Evolutionary conservation across 345 rosid genomes (phyloP), one percentile per base, ranked within the genome.

Genomic region (Brassica carinata): DNA sequence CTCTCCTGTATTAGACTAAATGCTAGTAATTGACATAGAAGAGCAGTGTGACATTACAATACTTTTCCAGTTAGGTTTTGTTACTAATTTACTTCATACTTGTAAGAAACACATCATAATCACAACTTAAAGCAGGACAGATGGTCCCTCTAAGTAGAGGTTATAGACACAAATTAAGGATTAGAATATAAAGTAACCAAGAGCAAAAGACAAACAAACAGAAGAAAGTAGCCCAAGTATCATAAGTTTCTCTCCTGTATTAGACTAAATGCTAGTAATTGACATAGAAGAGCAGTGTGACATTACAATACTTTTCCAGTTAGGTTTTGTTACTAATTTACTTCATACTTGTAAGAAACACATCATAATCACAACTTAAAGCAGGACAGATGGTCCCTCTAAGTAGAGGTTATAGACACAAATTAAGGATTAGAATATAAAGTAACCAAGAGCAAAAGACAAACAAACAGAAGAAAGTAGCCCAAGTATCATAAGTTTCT

Each of bases 61-160:
- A 34, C 72, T 70, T 81, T 75, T 75, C 15, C 71, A 48, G 33
- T 45, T 19, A 19, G 38, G 8, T 10, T 59, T 48, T 73, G 18
- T 55, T 55, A 40, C 14, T 40, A 15, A 15, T 55, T 55, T 55
- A 55, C 7, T 51, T 62, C n/a, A 29, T 27, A 29, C 62, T 79
- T 34, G 11, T 33, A 64, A 51, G 55, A 64, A 62, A 79, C 73
- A 58, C 63, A 38, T 71, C 33, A 64, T 71, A 77, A 70, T 77
- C 64, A 64, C 67, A 64, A 29, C 77, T 53, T 64, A 26, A 53
- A 78, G 67, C 48, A 65, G 31, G 8, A 69, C 27, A 30, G 4
- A 29, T 59, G 15, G 7, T 43, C 18, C 11, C 33, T 58, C 5
- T 13, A 62, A 33, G 48, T 4, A 66, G 68, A 73, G 53, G 69